phyloP scores from a whole-genome alignment of 495 filamentous ascomycete genomes.

The Aspergillus affinis region DNA sequence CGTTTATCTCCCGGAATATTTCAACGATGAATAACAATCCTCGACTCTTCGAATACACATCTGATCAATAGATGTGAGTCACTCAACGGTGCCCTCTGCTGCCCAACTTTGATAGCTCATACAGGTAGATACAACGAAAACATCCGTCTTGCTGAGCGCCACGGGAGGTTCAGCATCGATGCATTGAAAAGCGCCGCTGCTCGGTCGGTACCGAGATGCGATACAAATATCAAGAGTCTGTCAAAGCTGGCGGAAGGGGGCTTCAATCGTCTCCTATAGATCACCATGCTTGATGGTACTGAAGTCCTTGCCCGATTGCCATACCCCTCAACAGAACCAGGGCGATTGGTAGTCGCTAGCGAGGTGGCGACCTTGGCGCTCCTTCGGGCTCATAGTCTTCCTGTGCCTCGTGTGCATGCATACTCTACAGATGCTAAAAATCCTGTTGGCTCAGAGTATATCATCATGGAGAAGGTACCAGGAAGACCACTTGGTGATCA shows the following conservation, averaged over 20 bases:
- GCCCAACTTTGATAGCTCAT: constrained; percentile 8
- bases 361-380: constrained; percentile 14
- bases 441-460: constrained; percentile 29
- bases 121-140: constrained; percentile 12
- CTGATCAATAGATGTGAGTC: constrained; percentile 16
- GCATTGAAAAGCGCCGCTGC: constrained; percentile 13
- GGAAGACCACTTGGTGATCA: constrained; percentile 19
- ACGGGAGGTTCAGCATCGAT: constrained; percentile 6
- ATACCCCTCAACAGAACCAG: constrained; percentile 15
- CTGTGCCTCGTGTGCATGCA: constrained; percentile 23
- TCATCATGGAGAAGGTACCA: constrained; percentile 29
- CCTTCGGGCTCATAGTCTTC: constrained; percentile 12
- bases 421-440: constrained; percentile 23
- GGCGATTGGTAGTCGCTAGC: constrained; percentile 10
- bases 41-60: constrained; percentile 16
- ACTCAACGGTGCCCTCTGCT: constrained; percentile 8
- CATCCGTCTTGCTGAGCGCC: constrained; percentile 11
- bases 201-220: constrained; percentile 7
- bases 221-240: constrained; percentile 9
- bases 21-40: constrained; percentile 11
- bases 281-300: constrained; percentile 13
- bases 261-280: constrained; percentile 15
- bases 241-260: constrained; percentile 16
- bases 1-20: constrained; percentile 6
- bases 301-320: constrained; percentile 13